phyloP scores from a whole-genome alignment of 805 yeast species.

The Komagataella ulmi region DNA sequence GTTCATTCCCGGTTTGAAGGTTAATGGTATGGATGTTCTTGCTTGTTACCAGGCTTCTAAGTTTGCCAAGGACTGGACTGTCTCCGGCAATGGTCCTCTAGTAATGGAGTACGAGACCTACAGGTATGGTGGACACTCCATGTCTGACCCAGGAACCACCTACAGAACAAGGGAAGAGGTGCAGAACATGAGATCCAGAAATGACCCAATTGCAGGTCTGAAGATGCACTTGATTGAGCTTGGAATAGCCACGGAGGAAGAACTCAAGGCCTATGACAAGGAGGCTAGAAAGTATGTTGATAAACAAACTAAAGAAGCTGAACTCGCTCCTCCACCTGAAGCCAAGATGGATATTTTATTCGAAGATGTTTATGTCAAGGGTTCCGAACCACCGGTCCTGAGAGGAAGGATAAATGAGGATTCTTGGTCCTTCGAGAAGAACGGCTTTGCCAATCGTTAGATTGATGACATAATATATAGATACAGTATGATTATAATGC shows the following conservation, averaged over 20 bases:
- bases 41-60: slow-evolving; percentile 93
- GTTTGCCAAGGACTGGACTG: slow-evolving; percentile 94
- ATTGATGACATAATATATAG: background rate
- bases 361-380: slow-evolving; percentile 94
- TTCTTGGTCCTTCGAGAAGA: slow-evolving; percentile 50
- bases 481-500: background rate
- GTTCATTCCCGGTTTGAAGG: slow-evolving; percentile 96
- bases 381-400: slow-evolving; percentile 80
- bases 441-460: slow-evolving; percentile 24
- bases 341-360: slow-evolving; percentile 89
- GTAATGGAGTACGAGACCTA: slow-evolving; percentile 96
- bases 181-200: slow-evolving; percentile 97
- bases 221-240: slow-evolving; percentile 76
- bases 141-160: slow-evolving; percentile 99
- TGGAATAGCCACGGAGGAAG: slow-evolving; percentile 85
- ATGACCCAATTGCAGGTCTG: slow-evolving; percentile 95
- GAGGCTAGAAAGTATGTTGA: slow-evolving; percentile 93
- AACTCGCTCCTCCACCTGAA: slow-evolving; percentile 89
- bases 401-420: slow-evolving; percentile 97
- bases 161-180: slow-evolving; percentile 99
- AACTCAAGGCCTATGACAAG: slow-evolving; percentile 89
- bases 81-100: slow-evolving; percentile 89
- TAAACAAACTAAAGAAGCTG: slow-evolving; percentile 88
- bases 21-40: slow-evolving; percentile 96
- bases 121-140: slow-evolving; percentile 99